A percentile compares a stretch with the other conserved stretches of the same genome.
Conservation (phyloP, 768 basidiomycete species). For the Rossbeevera mucosa region DNA sequence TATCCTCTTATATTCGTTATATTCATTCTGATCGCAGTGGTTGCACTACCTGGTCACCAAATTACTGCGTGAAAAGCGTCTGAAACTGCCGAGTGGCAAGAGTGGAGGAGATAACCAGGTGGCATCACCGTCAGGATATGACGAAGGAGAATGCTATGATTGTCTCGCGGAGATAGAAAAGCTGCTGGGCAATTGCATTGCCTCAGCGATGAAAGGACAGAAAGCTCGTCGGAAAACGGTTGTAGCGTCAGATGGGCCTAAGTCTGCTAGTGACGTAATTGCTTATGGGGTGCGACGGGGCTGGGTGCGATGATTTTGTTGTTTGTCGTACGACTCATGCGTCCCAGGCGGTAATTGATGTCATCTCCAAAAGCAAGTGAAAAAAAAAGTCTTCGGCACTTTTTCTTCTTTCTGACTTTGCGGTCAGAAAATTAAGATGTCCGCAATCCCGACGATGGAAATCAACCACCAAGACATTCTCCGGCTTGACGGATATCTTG, state of each 20-base stretch:
- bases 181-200: constrained; percentile 47
- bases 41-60: constrained; percentile 78
- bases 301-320: constrained; percentile 45
- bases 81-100: constrained; percentile 51
- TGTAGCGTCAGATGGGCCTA: constrained; percentile 14
- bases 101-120: constrained; percentile 12
- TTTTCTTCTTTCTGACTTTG: constrained; percentile 6
- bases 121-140: constrained; percentile 37
- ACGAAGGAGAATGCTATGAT: constrained; percentile 66
- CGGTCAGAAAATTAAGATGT: constrained; percentile 23
- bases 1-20: neutral
- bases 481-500: constrained; percentile 68
- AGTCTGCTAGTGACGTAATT: constrained; percentile 59
- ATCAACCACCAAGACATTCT: constrained; percentile 57
- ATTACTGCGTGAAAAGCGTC: constrained; percentile 63
- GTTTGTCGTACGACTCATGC: neutral
- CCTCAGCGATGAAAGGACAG: constrained; percentile 30
- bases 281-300: constrained; percentile 55
- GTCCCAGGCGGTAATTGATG: neutral
- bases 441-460: constrained; percentile 38
- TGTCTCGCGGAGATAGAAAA: constrained; percentile 63
- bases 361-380: neutral
- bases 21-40: constrained; percentile 59
- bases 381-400: constrained; percentile 2
- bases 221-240: constrained; percentile 36